A percentile compares a stretch with the other conserved stretches of the same genome.
Evolutionary conservation across 2,329 filamentous ascomycete species (phyloP).

Genomic region (Arthrobotrys iridis): DNA sequence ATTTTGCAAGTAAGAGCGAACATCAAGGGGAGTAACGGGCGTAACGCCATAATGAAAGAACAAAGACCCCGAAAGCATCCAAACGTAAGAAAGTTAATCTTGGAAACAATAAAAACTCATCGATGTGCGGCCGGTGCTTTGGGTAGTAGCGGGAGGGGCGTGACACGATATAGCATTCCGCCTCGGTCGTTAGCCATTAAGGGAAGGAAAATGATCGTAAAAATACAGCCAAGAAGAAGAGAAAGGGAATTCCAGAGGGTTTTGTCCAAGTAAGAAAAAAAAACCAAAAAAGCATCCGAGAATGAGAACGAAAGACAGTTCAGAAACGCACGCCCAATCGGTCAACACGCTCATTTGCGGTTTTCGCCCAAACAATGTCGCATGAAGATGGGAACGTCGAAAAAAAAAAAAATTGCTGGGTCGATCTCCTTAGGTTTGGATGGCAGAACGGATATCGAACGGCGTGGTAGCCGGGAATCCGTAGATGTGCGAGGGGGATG

Average conservation of each 20-base stretch:
- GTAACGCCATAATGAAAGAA: slow-evolving; percentile 46
- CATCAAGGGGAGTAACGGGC: slow-evolving; percentile 26
- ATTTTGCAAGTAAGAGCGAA: slow-evolving; percentile 27
- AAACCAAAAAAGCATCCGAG: slow-evolving; percentile 2
- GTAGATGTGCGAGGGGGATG: slow-evolving; percentile 45
- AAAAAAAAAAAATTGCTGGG: slow-evolving; percentile 15
- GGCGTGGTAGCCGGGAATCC: slow-evolving; percentile 38
- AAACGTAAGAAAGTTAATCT: slow-evolving; percentile 47
- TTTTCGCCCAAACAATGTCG: slow-evolving; percentile 5
- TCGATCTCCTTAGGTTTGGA: slow-evolving; percentile 41
- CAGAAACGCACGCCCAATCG: slow-evolving; percentile 31
- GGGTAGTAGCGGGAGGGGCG: slow-evolving; percentile 24
- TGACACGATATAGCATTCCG: slow-evolving; percentile 34
- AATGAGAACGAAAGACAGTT: slow-evolving; percentile 27
- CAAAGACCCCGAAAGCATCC: slow-evolving; percentile 34
- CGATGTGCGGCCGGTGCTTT: not conserved
- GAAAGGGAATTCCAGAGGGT: slow-evolving; percentile 21
- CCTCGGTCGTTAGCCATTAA: slow-evolving; percentile 51
- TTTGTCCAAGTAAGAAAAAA: slow-evolving; percentile 14
- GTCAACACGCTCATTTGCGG: slow-evolving; percentile 10
- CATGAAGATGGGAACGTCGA: slow-evolving; percentile 7
- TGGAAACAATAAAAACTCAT: slow-evolving; percentile 34
- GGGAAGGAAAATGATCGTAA: slow-evolving; percentile 47
- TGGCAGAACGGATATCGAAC: slow-evolving; percentile 42
- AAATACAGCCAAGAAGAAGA: slow-evolving; percentile 55